A percentile compares a stretch with the other conserved stretches of the same genome.
Conservation (phyloP, 441 rosid species). For the Populus hybrid region DNA sequence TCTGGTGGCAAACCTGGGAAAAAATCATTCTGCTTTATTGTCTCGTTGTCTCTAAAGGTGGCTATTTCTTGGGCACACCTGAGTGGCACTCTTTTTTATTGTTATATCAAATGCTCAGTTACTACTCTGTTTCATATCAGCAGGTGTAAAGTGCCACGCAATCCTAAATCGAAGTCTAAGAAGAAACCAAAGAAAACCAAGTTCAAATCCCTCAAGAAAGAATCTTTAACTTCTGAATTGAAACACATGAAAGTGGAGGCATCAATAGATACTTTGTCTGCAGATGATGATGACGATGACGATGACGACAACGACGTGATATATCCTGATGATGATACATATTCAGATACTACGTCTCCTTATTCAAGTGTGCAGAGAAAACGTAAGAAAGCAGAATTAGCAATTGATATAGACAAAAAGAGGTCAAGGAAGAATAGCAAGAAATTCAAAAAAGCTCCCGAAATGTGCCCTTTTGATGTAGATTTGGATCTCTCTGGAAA, state of each 20-base stretch:
- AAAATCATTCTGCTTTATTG: not conserved
- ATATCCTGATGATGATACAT: constrained; percentile 34
- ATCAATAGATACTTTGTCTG: constrained; percentile 43
- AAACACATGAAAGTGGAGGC: constrained; percentile 56
- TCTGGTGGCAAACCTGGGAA: not conserved
- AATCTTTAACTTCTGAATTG: constrained; percentile 66
- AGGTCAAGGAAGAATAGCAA: constrained; percentile 72
- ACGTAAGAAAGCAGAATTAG: constrained; percentile 60
- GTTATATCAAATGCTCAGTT: not conserved
- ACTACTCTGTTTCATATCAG: constrained; percentile 17
- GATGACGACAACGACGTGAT: not conserved
- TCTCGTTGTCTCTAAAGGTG: not conserved
- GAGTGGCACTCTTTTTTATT: not conserved
- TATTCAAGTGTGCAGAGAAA: constrained; percentile 48
- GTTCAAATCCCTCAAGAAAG: constrained; percentile 89
- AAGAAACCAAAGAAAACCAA: constrained; percentile 91
- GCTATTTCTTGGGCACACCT: not conserved
- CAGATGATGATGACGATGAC: constrained; percentile 47
- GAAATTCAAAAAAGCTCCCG: constrained; percentile 58
- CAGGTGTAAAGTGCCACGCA: constrained; percentile 60
- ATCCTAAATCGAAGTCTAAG: constrained; percentile 70
- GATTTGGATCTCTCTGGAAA: constrained; percentile 39
- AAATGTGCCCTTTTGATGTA: constrained; percentile 33
- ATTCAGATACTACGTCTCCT: constrained; percentile 49
- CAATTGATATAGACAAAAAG: constrained; percentile 46